These are phyloP conservation scores for Phascolomyces articulosus DNA, from an alignment of 371 early-diverging fungal species.

Conservation along the genomic window DNA sequence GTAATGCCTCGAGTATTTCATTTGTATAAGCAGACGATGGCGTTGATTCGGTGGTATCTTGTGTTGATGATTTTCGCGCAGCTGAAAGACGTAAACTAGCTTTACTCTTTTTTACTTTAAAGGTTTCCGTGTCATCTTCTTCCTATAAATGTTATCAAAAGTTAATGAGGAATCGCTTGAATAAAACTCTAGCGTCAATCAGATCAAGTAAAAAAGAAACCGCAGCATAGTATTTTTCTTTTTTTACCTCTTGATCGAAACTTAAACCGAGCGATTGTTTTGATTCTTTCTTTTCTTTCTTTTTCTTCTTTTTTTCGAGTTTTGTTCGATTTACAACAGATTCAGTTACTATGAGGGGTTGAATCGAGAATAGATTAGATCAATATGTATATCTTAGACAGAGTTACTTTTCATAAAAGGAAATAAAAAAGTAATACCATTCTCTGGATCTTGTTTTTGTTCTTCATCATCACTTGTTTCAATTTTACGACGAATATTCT, in stretches of 20 bases:
- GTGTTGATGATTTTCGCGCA: constrained; percentile 4
- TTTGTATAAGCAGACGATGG: constrained; percentile 25
- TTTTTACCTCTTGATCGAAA: constrained; percentile 31
- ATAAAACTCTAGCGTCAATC: too few relatives aligned
- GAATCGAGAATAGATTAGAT: too few relatives aligned
- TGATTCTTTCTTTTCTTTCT: constrained; percentile 24
- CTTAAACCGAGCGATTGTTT: constrained; percentile 31
- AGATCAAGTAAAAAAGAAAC: too few relatives aligned
- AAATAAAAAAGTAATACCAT: too few relatives aligned
- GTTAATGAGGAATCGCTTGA: too few relatives aligned
- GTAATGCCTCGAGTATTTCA: constrained; percentile 34
- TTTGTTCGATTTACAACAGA: constrained; percentile 25
- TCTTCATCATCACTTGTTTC: constrained; percentile 37
- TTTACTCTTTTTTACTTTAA: constrained; percentile 40
- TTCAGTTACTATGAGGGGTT: not conserved
- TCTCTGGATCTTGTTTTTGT: not conserved
- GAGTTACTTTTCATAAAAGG: too few relatives aligned
- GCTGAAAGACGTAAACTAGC: constrained; percentile 21
- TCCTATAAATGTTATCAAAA: constrained; percentile 18
- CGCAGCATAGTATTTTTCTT: not conserved
- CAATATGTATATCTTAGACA: too few relatives aligned
- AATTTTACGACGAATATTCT: constrained; percentile 46
- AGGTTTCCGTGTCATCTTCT: constrained; percentile 32
- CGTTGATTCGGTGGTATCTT: constrained; percentile 7
- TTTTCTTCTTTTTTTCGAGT: constrained; percentile 37